Percentiles rank a stretch among this genome's conserved stretches.
Conservation (phyloP, 2,329 filamentous ascomycete genomes). For the Massarina eburnea region DNA sequence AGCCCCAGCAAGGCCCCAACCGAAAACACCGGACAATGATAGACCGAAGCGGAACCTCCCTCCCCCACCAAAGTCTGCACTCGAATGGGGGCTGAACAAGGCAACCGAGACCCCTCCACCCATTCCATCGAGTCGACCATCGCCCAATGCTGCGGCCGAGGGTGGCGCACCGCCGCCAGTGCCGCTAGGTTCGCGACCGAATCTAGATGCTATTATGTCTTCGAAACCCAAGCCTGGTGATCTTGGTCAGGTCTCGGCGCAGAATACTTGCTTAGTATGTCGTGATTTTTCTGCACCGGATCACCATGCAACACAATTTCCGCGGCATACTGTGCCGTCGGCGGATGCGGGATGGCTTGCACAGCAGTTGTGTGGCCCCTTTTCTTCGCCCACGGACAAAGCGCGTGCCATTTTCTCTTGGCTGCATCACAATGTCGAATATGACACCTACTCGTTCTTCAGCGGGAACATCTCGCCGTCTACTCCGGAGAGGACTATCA, state of each 20-base stretch:
- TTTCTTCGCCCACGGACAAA: conserved; percentile 83
- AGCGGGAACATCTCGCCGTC: conserved; percentile 66
- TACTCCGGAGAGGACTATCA: conserved; percentile 72
- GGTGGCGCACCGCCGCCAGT: conserved; percentile 51
- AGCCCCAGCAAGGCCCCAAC: conserved; percentile 22
- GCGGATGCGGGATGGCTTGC: conserved; percentile 72
- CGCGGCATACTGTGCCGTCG: conserved; percentile 70
- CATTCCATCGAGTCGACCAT: conserved; percentile 29
- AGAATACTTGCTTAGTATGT: conserved; percentile 68
- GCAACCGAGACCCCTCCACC: conserved; percentile 32
- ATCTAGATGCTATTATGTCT: conserved; percentile 58
- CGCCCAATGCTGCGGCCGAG: conserved; percentile 7
- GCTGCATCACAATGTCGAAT: conserved; percentile 91
- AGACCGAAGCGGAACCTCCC: conserved; percentile 26
- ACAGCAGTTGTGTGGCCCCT: conserved; percentile 73
- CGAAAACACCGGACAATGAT: conserved; percentile 15
- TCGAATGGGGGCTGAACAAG: conserved; percentile 51
- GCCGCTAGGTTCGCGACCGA: conserved; percentile 58
- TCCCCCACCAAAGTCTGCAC: conserved; percentile 48
- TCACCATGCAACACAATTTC: conserved; percentile 73
- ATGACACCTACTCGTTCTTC: conserved; percentile 81
- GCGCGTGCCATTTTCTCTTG: conserved; percentile 91
- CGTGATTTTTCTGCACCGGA: conserved; percentile 87
- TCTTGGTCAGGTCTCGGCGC: conserved; percentile 4
- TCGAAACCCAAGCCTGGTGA: conserved; percentile 37